These are phyloP conservation scores for Metschnikowia dekortorum DNA, from an alignment of 805 yeast genomes.

Conservation along the genomic window DNA sequence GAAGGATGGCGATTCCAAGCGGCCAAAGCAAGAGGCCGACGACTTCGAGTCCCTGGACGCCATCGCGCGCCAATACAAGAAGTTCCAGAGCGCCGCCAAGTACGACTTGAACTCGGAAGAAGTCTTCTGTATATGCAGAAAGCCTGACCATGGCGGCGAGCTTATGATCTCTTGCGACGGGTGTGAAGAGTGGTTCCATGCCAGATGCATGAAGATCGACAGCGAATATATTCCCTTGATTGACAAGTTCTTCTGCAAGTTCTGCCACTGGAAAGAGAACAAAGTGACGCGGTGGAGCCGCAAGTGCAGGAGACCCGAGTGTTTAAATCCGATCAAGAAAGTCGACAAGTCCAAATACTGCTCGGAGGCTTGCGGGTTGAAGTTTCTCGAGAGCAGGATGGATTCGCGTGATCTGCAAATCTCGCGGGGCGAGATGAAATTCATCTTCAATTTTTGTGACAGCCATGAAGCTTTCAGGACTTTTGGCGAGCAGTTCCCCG, in stretches of 20 bases:
- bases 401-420: constrained; percentile 16
- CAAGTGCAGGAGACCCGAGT: constrained; percentile 60
- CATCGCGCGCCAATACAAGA: constrained; percentile 34
- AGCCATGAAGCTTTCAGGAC: constrained; percentile 19
- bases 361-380: constrained; percentile 61
- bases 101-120: constrained; percentile 53
- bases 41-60: constrained; percentile 28
- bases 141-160: constrained; percentile 68
- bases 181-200: constrained; percentile 94
- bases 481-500: constrained; percentile 42
- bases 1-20: constrained; percentile 10
- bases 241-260: constrained; percentile 64
- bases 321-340: constrained; percentile 50
- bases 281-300: constrained; percentile 68
- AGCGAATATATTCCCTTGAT: constrained; percentile 50
- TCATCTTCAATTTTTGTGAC: constrained; percentile 20
- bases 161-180: constrained; percentile 94
- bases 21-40: constrained; percentile 9
- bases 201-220: constrained; percentile 65
- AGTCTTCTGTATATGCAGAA: constrained; percentile 72
- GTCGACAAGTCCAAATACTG: constrained; percentile 65
- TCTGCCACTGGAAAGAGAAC: constrained; percentile 53
- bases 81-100: constrained; percentile 33
- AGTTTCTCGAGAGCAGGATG: constrained; percentile 33
- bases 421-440: constrained; percentile 19